Base-by-base conservation (phyloP, 495 filamentous ascomycete genomes). In the Darksidea phi region DNA sequence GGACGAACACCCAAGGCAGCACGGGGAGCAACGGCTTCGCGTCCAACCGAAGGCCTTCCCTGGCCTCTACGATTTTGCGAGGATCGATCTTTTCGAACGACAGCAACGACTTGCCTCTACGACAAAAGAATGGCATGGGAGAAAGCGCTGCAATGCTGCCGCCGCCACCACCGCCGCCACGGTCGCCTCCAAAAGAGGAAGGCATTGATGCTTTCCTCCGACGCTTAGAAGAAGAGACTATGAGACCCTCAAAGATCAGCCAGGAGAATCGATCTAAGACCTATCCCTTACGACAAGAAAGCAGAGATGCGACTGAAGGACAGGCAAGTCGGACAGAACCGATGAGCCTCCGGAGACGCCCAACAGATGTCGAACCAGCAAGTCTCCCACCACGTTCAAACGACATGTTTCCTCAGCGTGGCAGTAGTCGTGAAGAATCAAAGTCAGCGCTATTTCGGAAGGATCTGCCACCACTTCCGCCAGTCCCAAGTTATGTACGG, bases 401-500 rank as follows among this genome's bases (percentile, higher is more conserved):
- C 15, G 62, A 62, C 32, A 41, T 46, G 48, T 69, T 57, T 13
- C 66, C 57, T 37, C 20, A 34, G 12, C 36, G 57, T 5, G 56
- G 54, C 43, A 36, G 38, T 24, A 66, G 57, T 28, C 63, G 67
- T 18, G 50, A 20, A 13, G 54, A 59, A 7, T 63, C 67, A 17
- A 67, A 36, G 41, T 46, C 63, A n/a, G 50, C 20, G 13, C 8
- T 42, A n/a, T 32, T 45, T 6, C 18, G 8, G 5, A 51, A 64
- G 8, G 59, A 64, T 52, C n/a, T 41, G 6, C 67, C 71, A 6
- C 69, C 71, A 6, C 63, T 74, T 10, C 79, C 79, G 52, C 75
- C 80, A 4, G 75, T 75, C n/a, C 74, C 74, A 26, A 78, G 79
- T 23, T 82, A 82, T 51, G 80, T 78, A 15, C 70, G 42, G 32